Conservation (phyloP, 179 eudicot species). For the Carnegiea gigantea region DNA sequence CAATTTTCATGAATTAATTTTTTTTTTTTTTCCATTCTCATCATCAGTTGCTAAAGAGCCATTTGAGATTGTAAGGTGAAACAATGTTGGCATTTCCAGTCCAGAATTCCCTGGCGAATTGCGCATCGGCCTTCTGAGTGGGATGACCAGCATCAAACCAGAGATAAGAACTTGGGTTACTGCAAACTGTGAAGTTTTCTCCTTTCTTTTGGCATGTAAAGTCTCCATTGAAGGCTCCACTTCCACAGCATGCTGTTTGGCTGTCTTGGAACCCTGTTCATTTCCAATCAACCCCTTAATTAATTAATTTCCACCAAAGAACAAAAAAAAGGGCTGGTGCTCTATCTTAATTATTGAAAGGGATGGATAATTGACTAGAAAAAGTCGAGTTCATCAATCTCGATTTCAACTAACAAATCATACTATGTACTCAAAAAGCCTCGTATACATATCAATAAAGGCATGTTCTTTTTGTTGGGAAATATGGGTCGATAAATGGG, state of each 20-base stretch:
- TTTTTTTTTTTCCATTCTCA: no score
- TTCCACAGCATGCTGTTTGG: conserved; percentile 41
- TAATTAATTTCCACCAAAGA: no score
- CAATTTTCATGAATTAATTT: not conserved
- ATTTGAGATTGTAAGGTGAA: conserved; percentile 34
- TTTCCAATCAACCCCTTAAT: not conserved
- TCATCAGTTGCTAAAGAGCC: conserved; percentile 13
- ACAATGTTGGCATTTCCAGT: conserved; percentile 28
- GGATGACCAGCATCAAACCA: conserved; percentile 45
- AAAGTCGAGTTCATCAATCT: no score
- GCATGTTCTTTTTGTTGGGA: no score
- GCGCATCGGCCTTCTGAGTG: conserved; percentile 32
- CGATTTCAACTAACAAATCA: no score
- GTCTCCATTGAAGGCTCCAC: conserved; percentile 34
- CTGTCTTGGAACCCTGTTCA: conserved; percentile 33
- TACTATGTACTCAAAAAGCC: no score
- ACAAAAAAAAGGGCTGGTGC: not conserved
- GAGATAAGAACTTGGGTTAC: conserved; percentile 28
- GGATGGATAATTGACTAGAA: not conserved
- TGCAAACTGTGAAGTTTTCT: conserved; percentile 27
- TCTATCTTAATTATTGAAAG: not conserved
- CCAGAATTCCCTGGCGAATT: conserved; percentile 36
- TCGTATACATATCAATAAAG: no score
- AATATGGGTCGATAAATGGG: no score
- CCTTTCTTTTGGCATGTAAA: conserved; percentile 40